Base-by-base conservation (phyloP, 495 filamentous ascomycete genomes). In the Xylaria longipes region DNA sequence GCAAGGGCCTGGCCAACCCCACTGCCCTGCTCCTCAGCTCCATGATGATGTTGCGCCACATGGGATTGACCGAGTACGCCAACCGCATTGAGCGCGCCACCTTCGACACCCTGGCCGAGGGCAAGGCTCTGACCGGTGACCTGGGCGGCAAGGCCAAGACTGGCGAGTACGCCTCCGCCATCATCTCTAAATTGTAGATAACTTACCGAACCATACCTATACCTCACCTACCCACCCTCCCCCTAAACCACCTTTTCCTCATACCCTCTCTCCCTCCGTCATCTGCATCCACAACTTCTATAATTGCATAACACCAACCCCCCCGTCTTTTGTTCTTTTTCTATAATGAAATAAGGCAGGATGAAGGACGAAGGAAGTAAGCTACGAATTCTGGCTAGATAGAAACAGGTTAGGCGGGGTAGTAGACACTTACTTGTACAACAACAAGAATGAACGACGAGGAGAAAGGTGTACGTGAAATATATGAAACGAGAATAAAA, bases 11-110 rank as follows among this genome's bases (percentile, higher is more conserved):
- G 66, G 95, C 95, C 78, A 98, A 98, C 88, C 95, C 95, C 62
- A 97, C 95, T 74, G 95, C 95, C 69, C 87, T 97, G 72, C 88
- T 98, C 65, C 89, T 97, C 74, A 92, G 89, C 82, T 93, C 90
- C 79, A 94, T 97, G 83, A 98, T 98, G 96, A 98, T 99, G 96
- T 84, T 99, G 89, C 92, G 97, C 81, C 97, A 98, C 85, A 98
- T 99, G 97, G 92, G 91, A 74, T 87, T 98, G 66, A 88, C 86
- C 78, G 88, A 94, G 69, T 90, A 98, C 79, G 96, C 97, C 66
- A 84, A 88, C 78, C 90, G 89, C 78, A 98, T 99, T 78, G 93
- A 97, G 88, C 93, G 88, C 80, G 96, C 97, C 64, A 97, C 93
- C 76, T 98, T 99, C 81, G 92, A 91, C 78, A 97, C 94, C 41